Evolutionary conservation across 208 protist genomes (phyloP).

Genomic region (Trypanosoma scelopori): DNA sequence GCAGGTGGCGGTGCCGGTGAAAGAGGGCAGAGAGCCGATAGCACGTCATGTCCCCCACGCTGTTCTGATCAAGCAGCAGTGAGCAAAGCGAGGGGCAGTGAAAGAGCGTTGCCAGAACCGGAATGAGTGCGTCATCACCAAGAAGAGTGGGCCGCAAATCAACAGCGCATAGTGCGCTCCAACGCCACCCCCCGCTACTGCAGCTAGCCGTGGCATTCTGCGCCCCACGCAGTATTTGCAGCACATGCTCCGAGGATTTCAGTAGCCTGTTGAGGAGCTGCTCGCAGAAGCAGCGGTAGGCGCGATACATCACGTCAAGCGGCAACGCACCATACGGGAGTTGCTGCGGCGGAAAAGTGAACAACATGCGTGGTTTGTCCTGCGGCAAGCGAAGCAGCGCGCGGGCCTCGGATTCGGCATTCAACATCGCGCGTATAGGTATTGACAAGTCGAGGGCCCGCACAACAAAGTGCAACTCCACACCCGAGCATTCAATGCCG

Average conservation of each 20-base stretch:
- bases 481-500: constrained; percentile 25
- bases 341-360: constrained; percentile 29
- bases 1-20: constrained; percentile 56
- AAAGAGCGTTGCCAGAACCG: constrained; percentile 65
- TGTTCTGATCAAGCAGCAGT: constrained; percentile 65
- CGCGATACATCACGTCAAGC: constrained; percentile 58
- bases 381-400: constrained; percentile 29
- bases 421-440: constrained; percentile 30
- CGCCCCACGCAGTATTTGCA: constrained; percentile 26
- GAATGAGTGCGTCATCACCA: constrained; percentile 60
- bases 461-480: constrained; percentile 58
- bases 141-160: constrained; percentile 59
- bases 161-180: constrained; percentile 51
- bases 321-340: constrained; percentile 71
- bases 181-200: constrained; percentile 29
- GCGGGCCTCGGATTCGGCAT: constrained; percentile 44
- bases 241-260: constrained; percentile 34
- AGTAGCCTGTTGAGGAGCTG: constrained; percentile 41
- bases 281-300: constrained; percentile 64
- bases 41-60: constrained; percentile 62
- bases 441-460: constrained; percentile 68
- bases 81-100: constrained; percentile 58
- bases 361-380: constrained; percentile 15
- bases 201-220: background rate
- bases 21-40: constrained; percentile 67